Base-by-base conservation (phyloP, 352 stramenopile genomes). In the Phytophthora macrochlamydospora region DNA sequence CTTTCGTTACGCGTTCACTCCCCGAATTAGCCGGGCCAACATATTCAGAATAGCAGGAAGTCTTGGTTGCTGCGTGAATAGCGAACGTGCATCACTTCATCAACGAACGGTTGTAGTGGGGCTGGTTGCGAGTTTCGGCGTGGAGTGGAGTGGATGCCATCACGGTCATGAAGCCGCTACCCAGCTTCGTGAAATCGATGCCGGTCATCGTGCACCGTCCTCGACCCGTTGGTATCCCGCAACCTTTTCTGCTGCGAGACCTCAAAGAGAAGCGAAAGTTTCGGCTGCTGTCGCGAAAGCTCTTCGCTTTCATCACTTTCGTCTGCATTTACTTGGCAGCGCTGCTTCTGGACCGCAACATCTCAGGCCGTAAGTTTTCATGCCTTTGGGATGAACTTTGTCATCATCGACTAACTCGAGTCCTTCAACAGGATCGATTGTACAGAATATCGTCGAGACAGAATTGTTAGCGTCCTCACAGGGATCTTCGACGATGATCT, bases 191-290 rank as follows among this genome's bases (percentile, higher is more conserved):
- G 65, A 72, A 62, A 28, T 52, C 69, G 28, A 53, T 61, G 30
- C 62, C 69, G 28, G 49, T 11, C n/a, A n/a, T 60, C 56, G 11
- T 50, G 4, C 63, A 24, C 18, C 18, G 56, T 31, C 52, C 38
- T 51, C 71, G 68, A 12, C 45, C 67, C 1, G 46, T 56, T 2
- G 52, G 62, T 13, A 76, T 87, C 31, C 83, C 83, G 1, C 71
- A 79, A 7, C 69, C 75, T 2, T 92, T 92, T 50, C 56, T 92
- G 44, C 53, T 86, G 6, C 70, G 79, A 37, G 79, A 89, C 24
- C 74, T 90, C 56, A 83, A 86, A 51, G 81, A 90, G 38, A 90
- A 92, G 55, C 81, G 83, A 53, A 88, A 90, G 44, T 89, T 90
- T 56, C 74, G 83, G 6, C 51, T 89, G 11, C 66, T 92, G 4